These are phyloP conservation scores for Schwanniomyces pseudopolymorphus DNA, from an alignment of 805 yeast species.

Conservation along the genomic window DNA sequence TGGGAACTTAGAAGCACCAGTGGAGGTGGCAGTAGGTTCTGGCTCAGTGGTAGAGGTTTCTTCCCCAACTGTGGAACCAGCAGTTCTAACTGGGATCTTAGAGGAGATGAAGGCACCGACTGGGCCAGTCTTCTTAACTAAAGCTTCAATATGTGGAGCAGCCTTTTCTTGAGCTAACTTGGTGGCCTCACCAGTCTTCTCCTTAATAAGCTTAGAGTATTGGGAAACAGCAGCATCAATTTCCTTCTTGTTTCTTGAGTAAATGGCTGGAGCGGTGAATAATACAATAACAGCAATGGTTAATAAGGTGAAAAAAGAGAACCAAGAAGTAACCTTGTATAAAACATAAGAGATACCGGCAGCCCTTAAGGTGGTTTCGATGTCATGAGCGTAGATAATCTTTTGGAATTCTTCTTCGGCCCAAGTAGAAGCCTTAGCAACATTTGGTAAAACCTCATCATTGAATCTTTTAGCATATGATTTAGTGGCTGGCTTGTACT, in stretches of 20 bases:
- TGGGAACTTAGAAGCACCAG: constrained; percentile 42
- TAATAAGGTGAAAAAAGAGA: constrained; percentile 69
- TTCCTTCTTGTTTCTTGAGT: constrained; percentile 71
- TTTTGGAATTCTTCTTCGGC: constrained; percentile 56
- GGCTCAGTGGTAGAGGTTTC: constrained; percentile 17
- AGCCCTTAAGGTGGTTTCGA: constrained; percentile 70
- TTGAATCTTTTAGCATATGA: constrained; percentile 36
- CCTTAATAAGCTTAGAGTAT: constrained; percentile 45
- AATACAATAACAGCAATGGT: constrained; percentile 56
- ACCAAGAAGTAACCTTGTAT: constrained; percentile 71
- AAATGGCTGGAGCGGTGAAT: constrained; percentile 75
- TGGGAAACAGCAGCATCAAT: constrained; percentile 64
- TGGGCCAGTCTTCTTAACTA: constrained; percentile 64
- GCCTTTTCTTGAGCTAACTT: constrained; percentile 40
- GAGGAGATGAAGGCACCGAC: constrained; percentile 58
- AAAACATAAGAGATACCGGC: constrained; percentile 64
- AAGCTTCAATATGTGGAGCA: constrained; percentile 58
- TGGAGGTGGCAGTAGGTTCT: constrained; percentile 24
- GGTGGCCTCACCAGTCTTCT: constrained; percentile 46
- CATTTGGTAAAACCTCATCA: constrained; percentile 38
- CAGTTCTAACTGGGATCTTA: constrained; percentile 65
- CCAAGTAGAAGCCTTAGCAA: constrained; percentile 46
- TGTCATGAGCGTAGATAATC: constrained; percentile 64
- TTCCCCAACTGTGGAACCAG: constrained; percentile 62
- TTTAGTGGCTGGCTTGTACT: constrained; percentile 61